Conservation (phyloP, 495 filamentous ascomycete species). For the Penicillium paxilli region DNA sequence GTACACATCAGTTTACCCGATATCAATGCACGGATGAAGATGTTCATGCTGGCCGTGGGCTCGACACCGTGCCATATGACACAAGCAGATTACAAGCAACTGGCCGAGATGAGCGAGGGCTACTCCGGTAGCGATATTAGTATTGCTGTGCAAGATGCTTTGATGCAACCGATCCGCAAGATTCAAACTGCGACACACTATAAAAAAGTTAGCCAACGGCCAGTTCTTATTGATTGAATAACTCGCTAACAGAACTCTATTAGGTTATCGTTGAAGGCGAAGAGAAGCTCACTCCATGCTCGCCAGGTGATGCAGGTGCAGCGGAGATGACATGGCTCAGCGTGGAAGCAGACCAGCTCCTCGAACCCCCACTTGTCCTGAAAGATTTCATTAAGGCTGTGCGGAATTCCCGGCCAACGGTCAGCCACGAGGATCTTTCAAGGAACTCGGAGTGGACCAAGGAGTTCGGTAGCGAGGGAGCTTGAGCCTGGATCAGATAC, state of each 20-base stretch:
- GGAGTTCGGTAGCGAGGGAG: constrained; percentile 95
- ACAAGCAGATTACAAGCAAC: constrained; percentile 70
- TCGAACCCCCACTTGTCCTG: constrained; percentile 81
- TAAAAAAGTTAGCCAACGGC: constrained; percentile 67
- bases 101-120: constrained; percentile 82
- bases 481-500: constrained; percentile 27
- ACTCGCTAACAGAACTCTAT: background rate
- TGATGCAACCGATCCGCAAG: constrained; percentile 97
- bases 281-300: constrained; percentile 87
- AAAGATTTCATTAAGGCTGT: constrained; percentile 96
- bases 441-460: constrained; percentile 91
- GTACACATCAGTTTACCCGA: constrained; percentile 95
- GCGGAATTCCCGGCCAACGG: constrained; percentile 81
- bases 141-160: constrained; percentile 93
- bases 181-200: constrained; percentile 99
- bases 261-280: constrained; percentile 72
- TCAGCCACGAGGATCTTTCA: constrained; percentile 78
- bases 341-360: constrained; percentile 75
- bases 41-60: constrained; percentile 95
- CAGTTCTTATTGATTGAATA: background rate
- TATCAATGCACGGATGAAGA: constrained; percentile 82
- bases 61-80: constrained; percentile 85
- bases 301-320: constrained; percentile 82
- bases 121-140: constrained; percentile 96
- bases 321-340: constrained; percentile 93